Conservation (phyloP, 306 rosid species). For the Macrotyloma uniflorum region DNA sequence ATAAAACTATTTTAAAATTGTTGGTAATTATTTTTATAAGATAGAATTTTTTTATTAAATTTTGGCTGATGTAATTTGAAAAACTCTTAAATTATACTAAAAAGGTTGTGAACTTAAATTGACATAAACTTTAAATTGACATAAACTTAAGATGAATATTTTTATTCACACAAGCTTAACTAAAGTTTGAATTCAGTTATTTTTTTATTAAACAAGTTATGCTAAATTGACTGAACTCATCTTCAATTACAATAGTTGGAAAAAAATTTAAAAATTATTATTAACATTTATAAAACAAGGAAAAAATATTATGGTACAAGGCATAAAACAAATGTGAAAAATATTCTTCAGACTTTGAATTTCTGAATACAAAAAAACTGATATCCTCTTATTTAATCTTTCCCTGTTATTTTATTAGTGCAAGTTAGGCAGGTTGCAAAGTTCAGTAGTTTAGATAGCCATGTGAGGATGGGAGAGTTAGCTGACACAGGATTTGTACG, state of each 20-base stretch:
- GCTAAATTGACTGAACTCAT: neutral
- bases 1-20: too few species aligned
- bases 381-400: neutral
- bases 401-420: neutral
- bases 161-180: neutral
- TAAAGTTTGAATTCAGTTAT: neutral
- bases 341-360: constrained; percentile 14
- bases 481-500: constrained; percentile 30
- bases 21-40: neutral
- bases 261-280: neutral
- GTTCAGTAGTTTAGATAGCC: constrained; percentile 1
- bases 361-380: neutral
- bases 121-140: too few species aligned
- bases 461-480: neutral
- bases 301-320: neutral
- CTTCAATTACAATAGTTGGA: neutral
- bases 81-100: neutral
- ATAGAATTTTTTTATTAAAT: neutral
- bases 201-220: neutral
- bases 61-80: neutral
- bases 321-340: neutral
- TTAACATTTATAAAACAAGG: neutral
- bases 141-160: neutral
- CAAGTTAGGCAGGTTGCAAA: constrained; percentile 7
- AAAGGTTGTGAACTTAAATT: neutral